phyloP scores from a whole-genome alignment of 176 grass and related monocot genomes.

The Eremochloa ophiuroides region DNA sequence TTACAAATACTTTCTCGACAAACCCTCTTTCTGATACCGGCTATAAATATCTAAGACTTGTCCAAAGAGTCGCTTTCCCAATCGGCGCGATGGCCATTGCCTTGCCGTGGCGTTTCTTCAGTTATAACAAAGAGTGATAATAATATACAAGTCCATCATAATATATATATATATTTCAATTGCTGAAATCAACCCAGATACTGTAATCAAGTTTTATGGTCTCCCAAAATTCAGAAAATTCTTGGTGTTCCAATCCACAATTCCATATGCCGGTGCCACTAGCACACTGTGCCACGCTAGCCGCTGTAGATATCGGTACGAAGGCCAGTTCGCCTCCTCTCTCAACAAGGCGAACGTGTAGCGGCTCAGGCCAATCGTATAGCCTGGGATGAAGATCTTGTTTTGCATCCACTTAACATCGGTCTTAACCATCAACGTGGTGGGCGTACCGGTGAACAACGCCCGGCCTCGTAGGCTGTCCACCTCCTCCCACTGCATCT shows the following conservation, averaged over 20 bases:
- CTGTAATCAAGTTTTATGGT: not conserved
- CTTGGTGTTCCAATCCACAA: not conserved
- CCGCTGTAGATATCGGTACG: not conserved
- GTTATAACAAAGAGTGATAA: not conserved
- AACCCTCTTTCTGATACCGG: not conserved
- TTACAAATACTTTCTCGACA: not conserved
- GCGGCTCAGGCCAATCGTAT: not conserved
- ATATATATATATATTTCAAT: not conserved
- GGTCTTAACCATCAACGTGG: not conserved
- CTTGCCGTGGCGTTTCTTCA: too few relatives aligned
- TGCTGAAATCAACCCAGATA: not conserved
- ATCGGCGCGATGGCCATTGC: too few relatives aligned
- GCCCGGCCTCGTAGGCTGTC: not conserved
- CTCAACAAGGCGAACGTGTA: not conserved
- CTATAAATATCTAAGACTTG: too few relatives aligned
- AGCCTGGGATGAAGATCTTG: not conserved
- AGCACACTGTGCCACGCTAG: too few relatives aligned
- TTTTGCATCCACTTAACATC: not conserved
- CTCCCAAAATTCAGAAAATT: not conserved
- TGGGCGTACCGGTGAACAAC: not conserved
- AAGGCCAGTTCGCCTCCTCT: not conserved
- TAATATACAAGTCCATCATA: not conserved
- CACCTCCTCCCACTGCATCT: conserved; percentile 11
- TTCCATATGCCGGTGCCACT: not conserved
- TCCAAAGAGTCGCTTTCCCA: too few relatives aligned